phyloP scores from a whole-genome alignment of 2,329 filamentous ascomycete genomes.

The Lomentospora prolificans region DNA sequence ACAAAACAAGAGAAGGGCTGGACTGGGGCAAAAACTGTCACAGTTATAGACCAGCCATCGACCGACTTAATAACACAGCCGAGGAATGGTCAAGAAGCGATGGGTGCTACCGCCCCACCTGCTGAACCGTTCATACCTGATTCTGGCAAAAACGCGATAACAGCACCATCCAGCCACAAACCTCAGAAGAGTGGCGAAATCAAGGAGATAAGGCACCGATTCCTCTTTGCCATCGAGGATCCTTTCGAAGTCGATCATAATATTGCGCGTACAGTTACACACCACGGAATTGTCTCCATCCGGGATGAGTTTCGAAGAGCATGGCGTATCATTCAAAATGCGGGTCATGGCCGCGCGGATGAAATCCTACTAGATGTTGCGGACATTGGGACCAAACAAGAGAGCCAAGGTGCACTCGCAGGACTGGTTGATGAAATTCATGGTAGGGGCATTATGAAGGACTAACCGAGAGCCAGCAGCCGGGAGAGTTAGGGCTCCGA shows the following conservation, averaged over 20 bases:
- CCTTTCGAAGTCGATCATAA: constrained; percentile 86
- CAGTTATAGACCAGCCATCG: constrained; percentile 8
- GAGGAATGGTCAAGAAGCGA: neutral
- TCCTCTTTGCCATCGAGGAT: constrained; percentile 83
- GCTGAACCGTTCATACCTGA: neutral
- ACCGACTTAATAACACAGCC: neutral
- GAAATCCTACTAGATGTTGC: constrained; percentile 47
- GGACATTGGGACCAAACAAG: constrained; percentile 22
- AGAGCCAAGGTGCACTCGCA: constrained; percentile 25
- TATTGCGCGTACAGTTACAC: constrained; percentile 75
- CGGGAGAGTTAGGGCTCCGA: too few relatives aligned
- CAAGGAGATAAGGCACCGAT: constrained; percentile 68
- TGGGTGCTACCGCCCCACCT: neutral
- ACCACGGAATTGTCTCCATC: constrained; percentile 71
- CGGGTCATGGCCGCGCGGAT: constrained; percentile 29
- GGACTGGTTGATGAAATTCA: constrained; percentile 31
- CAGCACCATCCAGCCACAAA: neutral
- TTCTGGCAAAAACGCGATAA: neutral
- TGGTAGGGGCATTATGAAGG: constrained; percentile 13
- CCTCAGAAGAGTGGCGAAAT: constrained; percentile 16
- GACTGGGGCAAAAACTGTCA: constrained; percentile 68
- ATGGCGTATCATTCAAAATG: constrained; percentile 56
- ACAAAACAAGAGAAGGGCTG: constrained; percentile 73
- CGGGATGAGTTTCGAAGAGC: constrained; percentile 77
- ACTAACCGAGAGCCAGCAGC: neutral